These are phyloP conservation scores for Stephanodiscus triporus DNA, from an alignment of 108 stramenopile genomes.

Conservation along the genomic window DNA sequence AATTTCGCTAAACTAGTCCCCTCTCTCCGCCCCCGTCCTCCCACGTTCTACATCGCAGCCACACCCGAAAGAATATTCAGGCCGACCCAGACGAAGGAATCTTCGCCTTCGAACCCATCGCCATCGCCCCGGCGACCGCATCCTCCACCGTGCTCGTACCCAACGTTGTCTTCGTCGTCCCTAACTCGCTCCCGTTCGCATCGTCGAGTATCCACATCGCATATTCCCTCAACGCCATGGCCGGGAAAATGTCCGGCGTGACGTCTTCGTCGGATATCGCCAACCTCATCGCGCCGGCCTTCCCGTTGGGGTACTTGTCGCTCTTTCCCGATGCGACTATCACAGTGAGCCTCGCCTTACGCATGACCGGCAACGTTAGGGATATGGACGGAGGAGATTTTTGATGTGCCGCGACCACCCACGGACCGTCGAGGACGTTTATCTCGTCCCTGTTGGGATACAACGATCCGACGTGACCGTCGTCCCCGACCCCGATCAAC, in stretches of 20 bases:
- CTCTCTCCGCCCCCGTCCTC: too few species aligned
- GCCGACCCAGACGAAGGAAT: too few species aligned
- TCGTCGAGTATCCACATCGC: slow-evolving; percentile 81
- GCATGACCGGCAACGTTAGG: slow-evolving; percentile 76
- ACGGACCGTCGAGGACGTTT: slow-evolving; percentile 53
- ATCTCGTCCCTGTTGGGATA: slow-evolving; percentile 79
- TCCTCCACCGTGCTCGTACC: slow-evolving; percentile 38
- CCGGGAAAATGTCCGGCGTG: slow-evolving; percentile 69
- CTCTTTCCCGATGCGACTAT: slow-evolving; percentile 73
- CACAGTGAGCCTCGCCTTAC: slow-evolving; percentile 59
- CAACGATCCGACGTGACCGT: slow-evolving; percentile 79
- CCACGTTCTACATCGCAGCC: too few species aligned
- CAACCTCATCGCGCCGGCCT: slow-evolving; percentile 69
- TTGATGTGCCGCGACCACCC: slow-evolving; percentile 65
- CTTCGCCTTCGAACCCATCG: too few species aligned
- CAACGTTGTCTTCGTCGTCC: slow-evolving; percentile 5
- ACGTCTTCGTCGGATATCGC: slow-evolving; percentile 64
- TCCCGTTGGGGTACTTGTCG: slow-evolving; percentile 84
- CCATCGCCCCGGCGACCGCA: slow-evolving; percentile 32
- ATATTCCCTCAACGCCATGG: slow-evolving; percentile 60
- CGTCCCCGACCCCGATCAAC: slow-evolving; percentile 83
- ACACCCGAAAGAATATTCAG: too few species aligned
- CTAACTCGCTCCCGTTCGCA: slow-evolving; percentile 62
- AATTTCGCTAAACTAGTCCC: too few species aligned
- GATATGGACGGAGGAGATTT: slow-evolving; percentile 79